Base-by-base conservation (phyloP, 2,329 filamentous ascomycete species). In the Penicillium vulpinum region DNA sequence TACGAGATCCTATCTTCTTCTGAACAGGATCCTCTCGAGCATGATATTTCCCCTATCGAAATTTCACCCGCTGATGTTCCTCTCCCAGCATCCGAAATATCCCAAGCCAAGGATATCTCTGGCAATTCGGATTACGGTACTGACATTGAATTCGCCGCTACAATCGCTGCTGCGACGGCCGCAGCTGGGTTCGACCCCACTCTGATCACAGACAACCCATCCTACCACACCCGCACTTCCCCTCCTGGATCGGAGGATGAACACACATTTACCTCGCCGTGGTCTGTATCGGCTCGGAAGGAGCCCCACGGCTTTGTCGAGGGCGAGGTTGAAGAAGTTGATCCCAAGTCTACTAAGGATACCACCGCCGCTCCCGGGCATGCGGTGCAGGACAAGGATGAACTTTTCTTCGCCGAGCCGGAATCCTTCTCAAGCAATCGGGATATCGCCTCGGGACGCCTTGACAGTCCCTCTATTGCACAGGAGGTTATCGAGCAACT, bases 171-270 rank as follows among this genome's bases (percentile, higher is more conserved):
- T 46, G 87, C 86, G 1, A 78, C 90, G 47, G 77, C 87, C 67
- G 82, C 85, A n/a, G 83, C 85, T 44, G 88, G 88, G 0, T 91
- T 91, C 61, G 83, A 90, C 65, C 84, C 87, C 5, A 82, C 88
- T 39, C 85, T 91, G 56, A 85, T 91, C 44, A 87, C 88, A 35
- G 79, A 89, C 44, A 81, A 91, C 63, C 83, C 85, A 0, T 77
- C 73, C 1, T 91, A 86, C 66, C 84, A 84, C 61, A 81, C 80
- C 49, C 85, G 88, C 28, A 82, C 85, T 51, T 88, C 86, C 1
- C 85, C 87, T 8, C 85, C 86, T 4, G 82, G 83, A 5, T 83
- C 85, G 4, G 81, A 84, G 61, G 81, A 83, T 59, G 81, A 82
- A 49, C 68, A 65, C n/a, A 67, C 76, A 56, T 85, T 86, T 62